Conservation (phyloP, 768 basidiomycete species). For the Termitomyces sp. region DNA sequence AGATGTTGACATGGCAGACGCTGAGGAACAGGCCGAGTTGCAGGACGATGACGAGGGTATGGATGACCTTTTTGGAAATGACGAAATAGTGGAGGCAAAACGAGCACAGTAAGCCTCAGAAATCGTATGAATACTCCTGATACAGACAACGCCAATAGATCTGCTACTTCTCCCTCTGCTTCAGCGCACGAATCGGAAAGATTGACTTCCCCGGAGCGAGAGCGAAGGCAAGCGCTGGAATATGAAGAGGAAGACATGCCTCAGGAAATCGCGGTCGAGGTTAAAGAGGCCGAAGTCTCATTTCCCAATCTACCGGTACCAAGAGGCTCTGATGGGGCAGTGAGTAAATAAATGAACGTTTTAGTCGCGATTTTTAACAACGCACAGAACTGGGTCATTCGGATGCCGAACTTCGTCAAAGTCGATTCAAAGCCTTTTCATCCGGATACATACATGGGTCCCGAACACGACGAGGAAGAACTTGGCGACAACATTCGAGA, state of each 20-base stretch:
- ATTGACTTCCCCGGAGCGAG: slow-evolving; percentile 57
- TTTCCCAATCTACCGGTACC: slow-evolving; percentile 90
- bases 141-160: slow-evolving; percentile 17
- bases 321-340: slow-evolving; percentile 77
- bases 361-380: not conserved
- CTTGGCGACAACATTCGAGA: slow-evolving; percentile 64
- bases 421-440: slow-evolving; percentile 90
- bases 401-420: slow-evolving; percentile 92
- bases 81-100: slow-evolving; percentile 49
- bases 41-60: slow-evolving; percentile 43
- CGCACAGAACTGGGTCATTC: slow-evolving; percentile 82
- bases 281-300: slow-evolving; percentile 68
- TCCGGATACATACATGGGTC: slow-evolving; percentile 78
- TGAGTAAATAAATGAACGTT: slow-evolving; percentile 37
- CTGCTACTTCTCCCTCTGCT: slow-evolving; percentile 41
- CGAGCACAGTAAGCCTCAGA: slow-evolving; percentile 44
- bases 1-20: slow-evolving; percentile 42
- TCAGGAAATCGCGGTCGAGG: slow-evolving; percentile 49
- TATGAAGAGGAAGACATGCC: slow-evolving; percentile 79
- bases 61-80: slow-evolving; percentile 81
- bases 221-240: slow-evolving; percentile 71
- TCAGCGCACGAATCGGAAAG: slow-evolving; percentile 64
- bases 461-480: slow-evolving; percentile 77
- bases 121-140: not conserved
- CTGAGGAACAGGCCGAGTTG: slow-evolving; percentile 26